Conservation (phyloP, 441 rosid genomes). For the Metrosideros polymorpha region DNA sequence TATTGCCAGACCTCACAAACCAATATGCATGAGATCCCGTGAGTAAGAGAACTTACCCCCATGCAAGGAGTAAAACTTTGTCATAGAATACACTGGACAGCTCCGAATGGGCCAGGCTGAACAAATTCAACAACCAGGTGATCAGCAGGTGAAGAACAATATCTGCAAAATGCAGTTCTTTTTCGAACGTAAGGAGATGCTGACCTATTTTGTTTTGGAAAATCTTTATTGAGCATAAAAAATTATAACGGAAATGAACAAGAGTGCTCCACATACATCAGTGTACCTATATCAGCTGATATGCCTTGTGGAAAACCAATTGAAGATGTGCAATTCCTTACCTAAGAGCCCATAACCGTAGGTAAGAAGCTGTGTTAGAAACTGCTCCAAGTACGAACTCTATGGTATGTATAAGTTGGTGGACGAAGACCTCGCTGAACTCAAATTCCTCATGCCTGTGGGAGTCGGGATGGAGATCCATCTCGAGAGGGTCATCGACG, state of each 20-base stretch:
- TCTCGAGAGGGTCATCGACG: conserved; percentile 58
- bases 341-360: conserved; percentile 98
- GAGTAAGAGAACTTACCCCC: conserved; percentile 19
- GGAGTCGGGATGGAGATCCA: conserved; percentile 40
- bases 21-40: not conserved
- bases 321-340: conserved; percentile 7
- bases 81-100: conserved; percentile 36
- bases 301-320: not conserved
- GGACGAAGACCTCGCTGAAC: conserved; percentile 88
- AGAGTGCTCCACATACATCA: not conserved
- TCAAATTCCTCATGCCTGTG: conserved; percentile 83
- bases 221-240: not conserved
- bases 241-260: not conserved
- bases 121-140: not conserved
- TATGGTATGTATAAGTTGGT: conserved; percentile 90
- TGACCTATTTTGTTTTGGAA: not conserved
- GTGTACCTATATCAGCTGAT: not conserved
- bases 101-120: conserved; percentile 40
- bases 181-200: not conserved
- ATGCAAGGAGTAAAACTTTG: conserved; percentile 32
- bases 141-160: not conserved
- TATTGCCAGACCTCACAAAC: not conserved
- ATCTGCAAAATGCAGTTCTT: not conserved
- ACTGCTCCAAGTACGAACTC: conserved; percentile 97
- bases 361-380: conserved; percentile 98